Percentiles rank a stretch among this genome's conserved stretches.
These are phyloP conservation scores for Ascochyta rabiei DNA, from an alignment of 2,329 filamentous ascomycete genomes.

Conservation along the genomic window DNA sequence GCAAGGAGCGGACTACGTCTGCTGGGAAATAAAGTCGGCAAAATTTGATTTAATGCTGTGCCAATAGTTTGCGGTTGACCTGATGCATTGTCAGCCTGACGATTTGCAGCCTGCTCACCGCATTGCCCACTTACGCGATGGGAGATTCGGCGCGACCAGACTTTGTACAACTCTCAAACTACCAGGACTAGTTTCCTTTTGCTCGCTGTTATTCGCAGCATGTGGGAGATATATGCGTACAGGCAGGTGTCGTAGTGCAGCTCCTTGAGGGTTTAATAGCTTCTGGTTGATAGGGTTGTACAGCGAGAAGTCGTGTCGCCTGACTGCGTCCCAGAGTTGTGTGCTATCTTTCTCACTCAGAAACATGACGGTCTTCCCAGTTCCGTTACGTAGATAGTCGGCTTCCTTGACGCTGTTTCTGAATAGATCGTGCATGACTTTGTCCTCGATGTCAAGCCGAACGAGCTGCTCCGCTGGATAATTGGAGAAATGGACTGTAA, in stretches of 20 bases:
- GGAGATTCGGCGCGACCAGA: slow-evolving; percentile 63
- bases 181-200: slow-evolving; percentile 41
- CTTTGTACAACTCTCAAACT: slow-evolving; percentile 69
- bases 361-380: slow-evolving; percentile 87
- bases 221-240: slow-evolving; percentile 80
- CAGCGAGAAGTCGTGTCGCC: slow-evolving; percentile 74
- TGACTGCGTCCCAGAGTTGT: slow-evolving; percentile 79
- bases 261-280: slow-evolving; percentile 74
- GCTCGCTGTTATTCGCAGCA: slow-evolving; percentile 27
- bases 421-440: slow-evolving; percentile 67
- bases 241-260: slow-evolving; percentile 78
- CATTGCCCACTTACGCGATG: slow-evolving; percentile 38
- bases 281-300: slow-evolving; percentile 78
- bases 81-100: slow-evolving; percentile 24
- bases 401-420: slow-evolving; percentile 78
- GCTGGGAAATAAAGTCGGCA: slow-evolving; percentile 87
- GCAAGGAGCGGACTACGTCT: slow-evolving; percentile 83
- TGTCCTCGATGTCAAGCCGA: slow-evolving; percentile 60
- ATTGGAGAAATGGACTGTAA: slow-evolving; percentile 66
- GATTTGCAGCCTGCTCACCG: background rate
- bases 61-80: slow-evolving; percentile 73
- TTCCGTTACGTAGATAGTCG: slow-evolving; percentile 86
- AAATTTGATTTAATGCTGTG: slow-evolving; percentile 72
- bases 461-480: slow-evolving; percentile 65
- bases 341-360: slow-evolving; percentile 84